Conservation (phyloP, 116 monocot species). For the Phalaenopsis hybrid region DNA sequence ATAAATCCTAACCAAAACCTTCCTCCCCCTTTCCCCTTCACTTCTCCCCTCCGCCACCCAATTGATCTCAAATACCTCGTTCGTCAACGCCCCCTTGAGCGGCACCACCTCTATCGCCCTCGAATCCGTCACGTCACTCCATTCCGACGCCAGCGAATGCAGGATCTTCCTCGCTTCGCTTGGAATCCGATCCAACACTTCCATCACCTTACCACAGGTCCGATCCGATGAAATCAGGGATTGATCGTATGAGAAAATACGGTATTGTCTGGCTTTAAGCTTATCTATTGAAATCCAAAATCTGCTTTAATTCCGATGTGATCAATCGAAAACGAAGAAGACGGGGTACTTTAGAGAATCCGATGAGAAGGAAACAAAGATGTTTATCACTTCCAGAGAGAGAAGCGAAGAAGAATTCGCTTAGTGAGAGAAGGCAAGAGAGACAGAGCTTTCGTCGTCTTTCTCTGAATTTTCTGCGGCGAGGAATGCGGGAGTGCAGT, state of each 20-base stretch:
- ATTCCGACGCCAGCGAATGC: slow-evolving; percentile 49
- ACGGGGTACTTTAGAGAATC: background rate
- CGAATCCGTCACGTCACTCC: slow-evolving; percentile 58
- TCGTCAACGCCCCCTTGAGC: slow-evolving; percentile 92
- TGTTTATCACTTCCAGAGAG: background rate
- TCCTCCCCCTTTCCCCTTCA: slow-evolving; percentile 15
- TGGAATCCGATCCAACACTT: slow-evolving; percentile 14
- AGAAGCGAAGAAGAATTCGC: background rate
- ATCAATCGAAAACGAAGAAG: background rate
- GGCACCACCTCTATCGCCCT: slow-evolving; percentile 46
- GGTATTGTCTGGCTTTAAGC: background rate
- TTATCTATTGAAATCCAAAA: background rate
- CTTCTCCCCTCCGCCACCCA: slow-evolving; percentile 35
- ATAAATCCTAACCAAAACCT: slow-evolving; percentile 78
- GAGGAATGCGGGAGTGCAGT: background rate
- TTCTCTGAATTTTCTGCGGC: background rate
- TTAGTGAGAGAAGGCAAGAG: background rate
- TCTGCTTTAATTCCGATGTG: background rate
- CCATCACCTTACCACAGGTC: background rate
- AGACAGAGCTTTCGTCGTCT: background rate
- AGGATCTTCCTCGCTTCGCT: slow-evolving; percentile 60
- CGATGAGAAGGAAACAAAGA: background rate
- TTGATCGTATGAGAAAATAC: no score
- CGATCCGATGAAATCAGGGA: no score
- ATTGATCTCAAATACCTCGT: slow-evolving; percentile 75